Conservation (phyloP, 176 grass and related monocot species). For the Thinopyrum elongatum region DNA sequence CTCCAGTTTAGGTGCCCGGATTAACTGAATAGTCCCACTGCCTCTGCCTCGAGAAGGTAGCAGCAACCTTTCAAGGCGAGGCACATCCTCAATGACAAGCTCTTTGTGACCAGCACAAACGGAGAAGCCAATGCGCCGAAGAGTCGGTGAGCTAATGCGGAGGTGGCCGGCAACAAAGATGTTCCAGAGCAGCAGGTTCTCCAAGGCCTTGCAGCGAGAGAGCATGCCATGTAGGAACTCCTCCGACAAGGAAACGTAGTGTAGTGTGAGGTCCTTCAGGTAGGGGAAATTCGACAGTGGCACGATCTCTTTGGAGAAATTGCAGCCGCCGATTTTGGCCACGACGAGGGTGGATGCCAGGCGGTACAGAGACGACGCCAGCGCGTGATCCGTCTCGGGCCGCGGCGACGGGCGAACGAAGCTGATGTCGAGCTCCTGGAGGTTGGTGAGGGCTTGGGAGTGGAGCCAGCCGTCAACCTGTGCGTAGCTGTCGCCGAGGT, state of each 20-base stretch:
- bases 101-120: background rate
- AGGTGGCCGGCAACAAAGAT: background rate
- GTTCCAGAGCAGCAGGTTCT: background rate
- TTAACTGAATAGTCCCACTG: background rate
- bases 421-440: slow-evolving; percentile 5
- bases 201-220: background rate
- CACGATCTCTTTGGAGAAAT: background rate
- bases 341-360: background rate
- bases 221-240: background rate
- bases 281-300: background rate
- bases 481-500: background rate
- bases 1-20: background rate
- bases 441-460: background rate
- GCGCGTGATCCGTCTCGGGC: background rate
- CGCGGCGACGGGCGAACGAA: background rate
- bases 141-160: background rate
- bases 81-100: background rate
- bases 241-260: background rate
- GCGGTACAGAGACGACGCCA: background rate
- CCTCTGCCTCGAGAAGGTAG: background rate
- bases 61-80: background rate
- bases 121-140: background rate
- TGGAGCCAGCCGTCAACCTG: background rate
- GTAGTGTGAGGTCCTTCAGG: background rate
- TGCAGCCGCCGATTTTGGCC: background rate